Percentiles rank a stretch among this genome's conserved stretches.
These are phyloP conservation scores for Cyberlindnera suaveolens DNA, from an alignment of 805 yeast genomes.

Conservation along the genomic window DNA sequence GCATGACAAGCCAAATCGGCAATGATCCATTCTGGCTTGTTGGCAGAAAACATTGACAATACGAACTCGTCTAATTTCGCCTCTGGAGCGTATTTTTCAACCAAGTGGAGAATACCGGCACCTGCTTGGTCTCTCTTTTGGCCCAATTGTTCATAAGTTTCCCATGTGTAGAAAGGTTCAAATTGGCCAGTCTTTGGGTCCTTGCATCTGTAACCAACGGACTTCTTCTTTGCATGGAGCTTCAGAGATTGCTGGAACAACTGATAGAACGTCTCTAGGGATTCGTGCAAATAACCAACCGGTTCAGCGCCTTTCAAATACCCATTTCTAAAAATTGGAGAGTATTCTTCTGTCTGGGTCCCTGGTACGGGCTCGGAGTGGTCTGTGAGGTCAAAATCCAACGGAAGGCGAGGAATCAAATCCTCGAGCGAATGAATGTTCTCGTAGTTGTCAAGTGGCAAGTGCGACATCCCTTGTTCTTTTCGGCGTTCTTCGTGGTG, in stretches of 20 bases:
- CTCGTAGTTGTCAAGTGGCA: constrained; percentile 5
- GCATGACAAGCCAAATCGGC: constrained; percentile 63
- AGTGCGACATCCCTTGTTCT: constrained; percentile 3
- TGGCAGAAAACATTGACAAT: constrained; percentile 49
- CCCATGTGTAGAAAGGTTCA: constrained; percentile 36
- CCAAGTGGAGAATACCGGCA: constrained; percentile 44
- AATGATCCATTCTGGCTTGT: constrained; percentile 62
- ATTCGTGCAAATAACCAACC: constrained; percentile 36
- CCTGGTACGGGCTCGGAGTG: constrained; percentile 19
- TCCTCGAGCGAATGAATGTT: constrained; percentile 9
- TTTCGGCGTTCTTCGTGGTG: background rate
- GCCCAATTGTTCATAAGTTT: constrained; percentile 37
- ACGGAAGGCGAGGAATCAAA: constrained; percentile 13
- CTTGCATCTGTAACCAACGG: constrained; percentile 40
- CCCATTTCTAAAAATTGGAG: constrained; percentile 45
- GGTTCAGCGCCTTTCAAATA: constrained; percentile 24
- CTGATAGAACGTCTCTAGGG: constrained; percentile 38
- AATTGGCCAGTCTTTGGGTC: constrained; percentile 30
- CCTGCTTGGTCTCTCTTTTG: constrained; percentile 43
- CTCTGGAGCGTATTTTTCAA: constrained; percentile 30
- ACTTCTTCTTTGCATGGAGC: constrained; percentile 31
- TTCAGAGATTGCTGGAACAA: constrained; percentile 37
- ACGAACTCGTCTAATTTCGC: constrained; percentile 36
- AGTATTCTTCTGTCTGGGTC: constrained; percentile 34
- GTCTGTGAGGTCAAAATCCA: constrained; percentile 15